Conservation (phyloP, 1,139 yeast genomes). For the Candida labiduridarum region DNA sequence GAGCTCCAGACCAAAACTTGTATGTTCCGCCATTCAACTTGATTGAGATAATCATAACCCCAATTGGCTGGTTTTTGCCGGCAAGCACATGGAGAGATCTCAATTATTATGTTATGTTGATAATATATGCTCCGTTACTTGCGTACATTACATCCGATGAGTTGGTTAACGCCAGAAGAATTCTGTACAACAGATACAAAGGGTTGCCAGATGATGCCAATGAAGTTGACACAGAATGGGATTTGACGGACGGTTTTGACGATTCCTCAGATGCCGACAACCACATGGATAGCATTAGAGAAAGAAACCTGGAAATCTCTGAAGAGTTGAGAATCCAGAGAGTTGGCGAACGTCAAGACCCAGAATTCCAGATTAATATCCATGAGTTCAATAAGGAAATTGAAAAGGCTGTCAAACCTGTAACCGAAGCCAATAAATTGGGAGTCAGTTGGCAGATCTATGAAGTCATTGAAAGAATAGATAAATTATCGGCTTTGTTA, state of each 20-base stretch:
- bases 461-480: conserved; percentile 54
- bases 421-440: conserved; percentile 50
- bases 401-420: conserved; percentile 55
- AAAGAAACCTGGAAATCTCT: conserved; percentile 37
- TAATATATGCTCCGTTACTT: conserved; percentile 71
- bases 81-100: conserved; percentile 32
- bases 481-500: conserved; percentile 45
- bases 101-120: conserved; percentile 58
- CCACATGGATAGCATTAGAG: conserved; percentile 36
- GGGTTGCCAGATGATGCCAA: conserved; percentile 76
- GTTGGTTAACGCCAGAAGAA: conserved; percentile 64
- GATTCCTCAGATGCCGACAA: conserved; percentile 28
- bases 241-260: conserved; percentile 74
- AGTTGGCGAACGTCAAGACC: conserved; percentile 72
- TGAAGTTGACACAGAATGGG: conserved; percentile 81
- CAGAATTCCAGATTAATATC: conserved; percentile 59
- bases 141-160: conserved; percentile 64
- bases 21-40: conserved; percentile 86
- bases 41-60: conserved; percentile 56
- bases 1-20: conserved; percentile 88
- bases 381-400: conserved; percentile 52
- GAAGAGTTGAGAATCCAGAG: conserved; percentile 52
- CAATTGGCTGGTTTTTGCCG: conserved; percentile 33
- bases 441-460: conserved; percentile 72
- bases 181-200: conserved; percentile 68